phyloP scores from a whole-genome alignment of 805 yeast genomes.

The Clavispora fructus region DNA sequence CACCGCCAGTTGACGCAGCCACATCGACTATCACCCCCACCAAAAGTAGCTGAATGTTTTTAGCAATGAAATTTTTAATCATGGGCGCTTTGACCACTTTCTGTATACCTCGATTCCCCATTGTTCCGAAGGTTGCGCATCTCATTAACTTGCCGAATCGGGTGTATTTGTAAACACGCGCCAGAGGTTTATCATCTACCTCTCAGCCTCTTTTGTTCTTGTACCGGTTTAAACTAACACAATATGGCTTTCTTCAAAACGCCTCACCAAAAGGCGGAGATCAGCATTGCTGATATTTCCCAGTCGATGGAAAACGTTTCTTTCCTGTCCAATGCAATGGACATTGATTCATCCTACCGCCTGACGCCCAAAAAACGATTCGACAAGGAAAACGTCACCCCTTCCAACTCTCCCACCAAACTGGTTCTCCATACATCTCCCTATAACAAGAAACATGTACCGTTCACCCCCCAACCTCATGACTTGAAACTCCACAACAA shows the following conservation, averaged over 20 bases:
- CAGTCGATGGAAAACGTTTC: conserved; percentile 41
- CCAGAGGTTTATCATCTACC: background rate
- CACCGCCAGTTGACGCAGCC: too few species aligned
- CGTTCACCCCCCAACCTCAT: conserved; percentile 10
- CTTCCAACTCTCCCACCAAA: conserved; percentile 21
- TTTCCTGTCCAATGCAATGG: conserved; percentile 32
- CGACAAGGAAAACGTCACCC: conserved; percentile 22
- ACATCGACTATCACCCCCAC: too few species aligned
- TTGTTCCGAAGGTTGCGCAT: background rate
- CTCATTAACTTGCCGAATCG: background rate
- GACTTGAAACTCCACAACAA: conserved; percentile 22
- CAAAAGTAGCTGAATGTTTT: too few species aligned
- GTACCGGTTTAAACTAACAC: background rate
- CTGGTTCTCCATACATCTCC: conserved; percentile 30
- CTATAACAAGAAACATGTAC: conserved; percentile 1
- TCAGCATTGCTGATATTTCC: conserved; percentile 32
- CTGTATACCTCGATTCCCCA: background rate
- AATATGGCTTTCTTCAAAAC: conserved; percentile 14
- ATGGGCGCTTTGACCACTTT: too few species aligned
- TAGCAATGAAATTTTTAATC: too few species aligned
- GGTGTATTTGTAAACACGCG: background rate
- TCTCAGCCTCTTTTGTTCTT: background rate
- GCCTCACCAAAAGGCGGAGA: conserved; percentile 11
- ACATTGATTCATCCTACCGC: conserved; percentile 33
- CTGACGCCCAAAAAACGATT: conserved; percentile 19